Base-by-base conservation (phyloP, 805 yeast species). In the Geotrichum ghanense region DNA sequence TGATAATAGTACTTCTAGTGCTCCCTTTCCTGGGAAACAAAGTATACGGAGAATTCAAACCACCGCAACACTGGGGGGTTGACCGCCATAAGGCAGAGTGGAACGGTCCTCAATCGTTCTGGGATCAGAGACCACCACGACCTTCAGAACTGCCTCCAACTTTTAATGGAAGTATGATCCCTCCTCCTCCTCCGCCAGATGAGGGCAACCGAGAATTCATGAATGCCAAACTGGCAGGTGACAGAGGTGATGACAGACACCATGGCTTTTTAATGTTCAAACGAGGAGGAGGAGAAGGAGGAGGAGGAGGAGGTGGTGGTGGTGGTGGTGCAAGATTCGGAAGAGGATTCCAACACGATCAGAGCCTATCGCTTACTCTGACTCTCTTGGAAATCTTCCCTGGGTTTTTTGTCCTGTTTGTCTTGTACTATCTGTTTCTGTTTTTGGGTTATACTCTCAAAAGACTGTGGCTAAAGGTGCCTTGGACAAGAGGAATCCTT, bases 371-470 rank as follows among this genome's bases (percentile, higher is more conserved):
- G 4, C 22, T 22, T 5, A 20, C 42, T n/a, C 23, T 39, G 16
- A 20, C 42, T 19, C 24, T 43, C 22, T 22, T 45, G 43, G 52
- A 45, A 45, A 22, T 46, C n/a, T 25, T 42, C 34, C 51, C 51
- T 4, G 51, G 51, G 3, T 4, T 45, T 5, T 17, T 45, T 10
- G 4, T 48, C 16, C 19, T 45, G 14, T 45, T 31, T 25, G n/a
- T 37, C 3, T 26, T 44, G 16, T 47, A 49, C 44, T 24, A 16
- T 21, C 16, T 20, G 21, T 16, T 45, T 12, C 34, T 46, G 37
- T 34, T 25, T 12, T 26, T 48, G 9, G 51, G 46, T 16, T 25
- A 17, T 17, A n/a, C 21, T n/a, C 9, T 20, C 7, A 22, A 22
- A 17, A n/a, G 42, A 6, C 14, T 39, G 7, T 39, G 23, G 25